Percentiles rank a stretch among this genome's conserved stretches.
Conservation (phyloP, 2,329 filamentous ascomycete species). For the Xylaria sp. region DNA sequence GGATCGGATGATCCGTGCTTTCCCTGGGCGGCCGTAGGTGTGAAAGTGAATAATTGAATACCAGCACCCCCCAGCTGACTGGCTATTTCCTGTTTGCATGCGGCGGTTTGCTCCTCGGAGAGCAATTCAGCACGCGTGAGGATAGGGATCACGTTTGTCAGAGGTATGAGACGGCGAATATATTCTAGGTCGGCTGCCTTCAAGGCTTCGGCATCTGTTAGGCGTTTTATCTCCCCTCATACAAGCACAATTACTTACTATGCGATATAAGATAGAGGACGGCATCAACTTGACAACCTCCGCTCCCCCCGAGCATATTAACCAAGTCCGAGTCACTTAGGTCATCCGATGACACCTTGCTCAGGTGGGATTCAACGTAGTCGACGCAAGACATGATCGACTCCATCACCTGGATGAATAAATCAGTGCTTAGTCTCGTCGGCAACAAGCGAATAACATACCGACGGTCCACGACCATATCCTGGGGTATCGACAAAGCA, state of each 20-base stretch:
- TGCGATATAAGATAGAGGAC: slow-evolving; percentile 84
- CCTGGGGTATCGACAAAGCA: slow-evolving; percentile 91
- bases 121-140: slow-evolving; percentile 81
- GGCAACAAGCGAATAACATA: slow-evolving; percentile 51
- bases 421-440: slow-evolving; percentile 33
- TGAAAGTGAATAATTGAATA: slow-evolving; percentile 76
- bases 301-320: slow-evolving; percentile 80
- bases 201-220: slow-evolving; percentile 58
- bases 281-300: slow-evolving; percentile 85
- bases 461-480: slow-evolving; percentile 64
- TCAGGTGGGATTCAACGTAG: slow-evolving; percentile 78
- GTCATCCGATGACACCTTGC: slow-evolving; percentile 70
- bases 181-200: slow-evolving; percentile 75
- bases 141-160: slow-evolving; percentile 88
- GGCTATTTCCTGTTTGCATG: slow-evolving; percentile 69
- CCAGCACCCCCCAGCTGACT: slow-evolving; percentile 66
- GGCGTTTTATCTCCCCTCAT: neutral
- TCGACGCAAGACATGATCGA: slow-evolving; percentile 70
- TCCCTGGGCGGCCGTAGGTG: slow-evolving; percentile 51
- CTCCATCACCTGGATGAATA: slow-evolving; percentile 56
- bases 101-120: slow-evolving; percentile 64
- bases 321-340: slow-evolving; percentile 80
- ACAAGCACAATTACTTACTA: slow-evolving; percentile 62
- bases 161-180: slow-evolving; percentile 73
- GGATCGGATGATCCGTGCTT: slow-evolving; percentile 42